Evolutionary conservation across 768 basidiomycete genomes (phyloP), one percentile per base, ranked within the genome.

Genomic region (Hygrocybe punicea): DNA sequence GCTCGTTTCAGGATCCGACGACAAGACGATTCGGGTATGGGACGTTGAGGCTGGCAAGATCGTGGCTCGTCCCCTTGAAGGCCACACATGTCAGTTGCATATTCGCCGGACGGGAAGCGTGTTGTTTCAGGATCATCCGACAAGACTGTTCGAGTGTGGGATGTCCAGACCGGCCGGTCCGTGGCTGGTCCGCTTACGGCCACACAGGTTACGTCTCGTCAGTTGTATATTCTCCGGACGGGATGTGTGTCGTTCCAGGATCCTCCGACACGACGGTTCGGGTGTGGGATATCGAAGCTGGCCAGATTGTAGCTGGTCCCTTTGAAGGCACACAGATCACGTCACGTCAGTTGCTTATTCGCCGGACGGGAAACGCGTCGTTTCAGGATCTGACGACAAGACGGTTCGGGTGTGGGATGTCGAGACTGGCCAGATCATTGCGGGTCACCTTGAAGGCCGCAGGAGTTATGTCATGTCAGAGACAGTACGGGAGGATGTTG

Each of bases 341-440:
- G 45, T 47, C 5, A 10, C 23, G 4, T 35, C 35, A 6, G 17
- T 48, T 33, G 40, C 19, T 7, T 48, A 16, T 10, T 56, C 54
- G 5, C 40, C 45, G n/a, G 34, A 48, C 8, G 54, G 45, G 11
- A 46, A 13, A n/a, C 34, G 21, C 13, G 45, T 51, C 4, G 62
- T 55, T 19, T 65, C 58, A 16, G 47, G 59, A 11, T 57, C 58
- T 9, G 10, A 29, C 35, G 64, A 64, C 57, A 53, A 40, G 46
- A 60, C 58, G 13, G 50, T 63, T 17, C 62, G 62, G 16, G 47
- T 71, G 36, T 70, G 64, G 58, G 59, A 66, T 35, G 42, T 60
- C 36, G 55, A 61, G 42, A 59, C 70, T 36, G 72, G 67, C 13
- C 5, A 17, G 42, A n/a, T 35, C 11, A 24, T 16, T 55, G 2